Evolutionary conservation across 2,329 filamentous ascomycete species (phyloP), one percentile per base, ranked within the genome.

Genomic region (Sporothrix dimorphospora): DNA sequence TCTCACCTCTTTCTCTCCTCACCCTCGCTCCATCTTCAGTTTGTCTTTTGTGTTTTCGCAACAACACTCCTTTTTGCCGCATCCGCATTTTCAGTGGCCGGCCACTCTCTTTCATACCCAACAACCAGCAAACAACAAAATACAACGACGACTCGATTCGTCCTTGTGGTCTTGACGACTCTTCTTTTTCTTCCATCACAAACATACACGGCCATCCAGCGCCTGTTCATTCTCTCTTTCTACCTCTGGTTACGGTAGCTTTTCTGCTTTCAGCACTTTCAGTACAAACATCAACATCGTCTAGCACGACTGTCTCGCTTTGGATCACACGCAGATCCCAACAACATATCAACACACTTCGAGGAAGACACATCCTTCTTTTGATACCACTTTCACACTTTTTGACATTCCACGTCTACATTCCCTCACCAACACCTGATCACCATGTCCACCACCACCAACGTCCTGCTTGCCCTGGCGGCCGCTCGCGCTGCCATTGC

Each of bases 401-500:
- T 42, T 40, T 69, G 38, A 14, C n/a, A 40, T 16, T n/a, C 21
- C 30, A 66, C 34, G 45, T 24, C 2, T 65, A 34, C 30, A 34
- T 34, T 6, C 30, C 6, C 34, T 40, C 38, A 34, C 4, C 38
- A 8, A 21, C 19, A 49, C 14, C 24, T 53, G 49, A n/a, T 30
- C n/a, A 66, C 9, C 38, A 59, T 59, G 27, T 40, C 34, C 34
- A 14, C 71, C 49, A 40, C 38, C 65, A 40, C 40, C 47, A 71
- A 47, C 63, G 57, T 61, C 24, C 24, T 68, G 42, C 53, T 69
- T 24, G 47, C 40, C 55, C 63, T 73, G 30, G 73, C 71, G 40
- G 71, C 73, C 38, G 65, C 65, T 42, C 71, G 76, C 72, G 75
- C 77, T 24, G 76, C 49, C 27, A 14, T 70, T 72, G 75, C 75